Conservation (phyloP, 1,284 basidiomycete genomes). For the Ustilago trichophora region DNA sequence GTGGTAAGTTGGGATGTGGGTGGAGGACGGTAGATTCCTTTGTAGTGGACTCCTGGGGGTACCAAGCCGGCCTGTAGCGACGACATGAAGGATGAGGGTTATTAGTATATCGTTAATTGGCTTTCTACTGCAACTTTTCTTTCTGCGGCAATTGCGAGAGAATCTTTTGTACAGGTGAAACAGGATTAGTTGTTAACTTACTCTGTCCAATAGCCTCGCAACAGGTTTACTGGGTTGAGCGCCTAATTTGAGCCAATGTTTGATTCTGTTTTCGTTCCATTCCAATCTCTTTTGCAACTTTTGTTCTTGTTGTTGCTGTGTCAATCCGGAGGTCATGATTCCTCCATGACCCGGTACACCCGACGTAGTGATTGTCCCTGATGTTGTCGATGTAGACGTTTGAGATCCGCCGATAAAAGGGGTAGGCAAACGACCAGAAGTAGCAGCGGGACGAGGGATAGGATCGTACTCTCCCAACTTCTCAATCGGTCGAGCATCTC, state of each 20-base stretch:
- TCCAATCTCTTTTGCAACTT: conserved; percentile 77
- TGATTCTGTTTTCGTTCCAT: conserved; percentile 89
- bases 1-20: background rate
- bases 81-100: background rate
- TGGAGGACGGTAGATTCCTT: conserved; percentile 54
- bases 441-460: conserved; percentile 63
- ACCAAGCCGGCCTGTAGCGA: conserved; percentile 48
- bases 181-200: no score
- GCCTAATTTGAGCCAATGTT: conserved; percentile 86
- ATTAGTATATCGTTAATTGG: no score
- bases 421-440: conserved; percentile 7
- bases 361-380: background rate
- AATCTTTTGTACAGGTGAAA: no score
- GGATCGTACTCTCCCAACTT: conserved; percentile 88
- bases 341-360: conserved; percentile 33
- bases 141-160: no score
- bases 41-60: conserved; percentile 51
- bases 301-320: background rate
- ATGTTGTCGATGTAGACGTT: no score
- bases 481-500: conserved; percentile 90
- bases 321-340: conserved; percentile 53
- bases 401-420: conserved; percentile 22
- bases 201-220: conserved; percentile 80
- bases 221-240: conserved; percentile 84
- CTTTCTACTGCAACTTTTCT: no score